Percentiles rank a stretch among this genome's conserved stretches.
Evolutionary conservation across 164 flowering plant species (phyloP).

Genomic region (Amborella trichopoda): DNA sequence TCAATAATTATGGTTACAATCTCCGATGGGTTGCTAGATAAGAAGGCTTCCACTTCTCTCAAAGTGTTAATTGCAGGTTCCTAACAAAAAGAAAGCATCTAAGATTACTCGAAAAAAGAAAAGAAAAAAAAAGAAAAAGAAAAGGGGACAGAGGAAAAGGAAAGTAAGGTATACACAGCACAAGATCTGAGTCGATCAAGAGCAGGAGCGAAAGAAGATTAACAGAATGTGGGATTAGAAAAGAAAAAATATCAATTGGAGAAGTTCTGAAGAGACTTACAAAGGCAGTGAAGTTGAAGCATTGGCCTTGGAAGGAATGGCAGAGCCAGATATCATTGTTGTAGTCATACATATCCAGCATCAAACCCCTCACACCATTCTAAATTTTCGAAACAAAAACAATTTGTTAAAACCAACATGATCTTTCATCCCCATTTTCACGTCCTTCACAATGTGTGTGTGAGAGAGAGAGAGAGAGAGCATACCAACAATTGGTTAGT

Average conservation of each 20-base stretch:
- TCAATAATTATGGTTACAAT: slow-evolving; percentile 93
- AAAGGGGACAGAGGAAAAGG: too few species aligned
- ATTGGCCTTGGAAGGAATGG: slow-evolving; percentile 81
- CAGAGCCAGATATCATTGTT: slow-evolving; percentile 94
- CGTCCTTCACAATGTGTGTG: too few species aligned
- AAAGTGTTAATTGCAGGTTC: slow-evolving; percentile 89
- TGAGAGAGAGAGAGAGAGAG: neutral
- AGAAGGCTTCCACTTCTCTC: slow-evolving; percentile 87
- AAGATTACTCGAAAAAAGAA: neutral
- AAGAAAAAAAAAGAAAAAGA: neutral
- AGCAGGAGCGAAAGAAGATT: too few species aligned
- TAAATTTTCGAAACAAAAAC: slow-evolving; percentile 16
- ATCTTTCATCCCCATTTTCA: too few species aligned
- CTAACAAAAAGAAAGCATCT: slow-evolving; percentile 25
- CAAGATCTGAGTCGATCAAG: too few species aligned
- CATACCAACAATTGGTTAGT: slow-evolving; percentile 76
- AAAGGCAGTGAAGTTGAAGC: slow-evolving; percentile 95
- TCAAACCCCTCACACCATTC: slow-evolving; percentile 98
- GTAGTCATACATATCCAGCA: slow-evolving; percentile 98
- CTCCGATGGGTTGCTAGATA: slow-evolving; percentile 59
- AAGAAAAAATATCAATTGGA: neutral
- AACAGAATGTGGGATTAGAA: neutral
- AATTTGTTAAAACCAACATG: too few species aligned
- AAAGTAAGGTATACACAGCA: too few species aligned
- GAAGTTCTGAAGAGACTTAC: slow-evolving; percentile 26